Evolutionary conservation across 306 rosid species (phyloP).

Genomic region (Fagus crenata): DNA sequence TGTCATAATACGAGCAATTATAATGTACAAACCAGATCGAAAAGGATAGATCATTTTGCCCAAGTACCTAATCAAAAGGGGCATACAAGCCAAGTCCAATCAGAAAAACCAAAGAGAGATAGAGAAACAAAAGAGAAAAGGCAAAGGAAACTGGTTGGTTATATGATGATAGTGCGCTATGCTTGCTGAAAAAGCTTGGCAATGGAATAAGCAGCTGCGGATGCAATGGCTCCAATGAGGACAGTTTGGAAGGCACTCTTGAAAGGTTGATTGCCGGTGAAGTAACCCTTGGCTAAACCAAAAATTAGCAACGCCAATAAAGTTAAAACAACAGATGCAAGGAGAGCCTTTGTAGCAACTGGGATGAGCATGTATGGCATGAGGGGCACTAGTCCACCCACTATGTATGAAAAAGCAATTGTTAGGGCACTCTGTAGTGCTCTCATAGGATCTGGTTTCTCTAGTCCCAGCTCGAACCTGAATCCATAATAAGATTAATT

Average conservation of each 20-base stretch:
- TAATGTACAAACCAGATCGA: neutral
- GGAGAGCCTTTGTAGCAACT: slow-evolving; percentile 58
- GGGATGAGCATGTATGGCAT: slow-evolving; percentile 72
- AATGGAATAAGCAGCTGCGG: slow-evolving; percentile 77
- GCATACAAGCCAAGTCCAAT: neutral
- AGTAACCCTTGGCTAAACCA: slow-evolving; percentile 82
- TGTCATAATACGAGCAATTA: neutral
- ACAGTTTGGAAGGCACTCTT: slow-evolving; percentile 77
- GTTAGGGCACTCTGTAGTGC: slow-evolving; percentile 82
- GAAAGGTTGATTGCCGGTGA: slow-evolving; percentile 75
- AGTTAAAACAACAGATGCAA: slow-evolving; percentile 60
- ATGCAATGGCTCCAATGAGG: slow-evolving; percentile 81
- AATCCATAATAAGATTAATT: neutral
- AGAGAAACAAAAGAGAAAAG: neutral
- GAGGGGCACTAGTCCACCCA: slow-evolving; percentile 79
- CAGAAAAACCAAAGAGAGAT: neutral
- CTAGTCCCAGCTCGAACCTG: slow-evolving; percentile 93
- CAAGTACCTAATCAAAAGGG: neutral
- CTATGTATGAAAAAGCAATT: slow-evolving; percentile 70
- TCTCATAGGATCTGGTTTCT: slow-evolving; percentile 93
- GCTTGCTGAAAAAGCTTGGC: slow-evolving; percentile 61
- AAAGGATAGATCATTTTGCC: neutral
- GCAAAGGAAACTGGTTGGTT: neutral
- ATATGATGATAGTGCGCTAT: neutral
- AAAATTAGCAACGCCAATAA: slow-evolving; percentile 65